Evolutionary conservation across 306 rosid genomes (phyloP).

Genomic region (Citrullus amarus): DNA sequence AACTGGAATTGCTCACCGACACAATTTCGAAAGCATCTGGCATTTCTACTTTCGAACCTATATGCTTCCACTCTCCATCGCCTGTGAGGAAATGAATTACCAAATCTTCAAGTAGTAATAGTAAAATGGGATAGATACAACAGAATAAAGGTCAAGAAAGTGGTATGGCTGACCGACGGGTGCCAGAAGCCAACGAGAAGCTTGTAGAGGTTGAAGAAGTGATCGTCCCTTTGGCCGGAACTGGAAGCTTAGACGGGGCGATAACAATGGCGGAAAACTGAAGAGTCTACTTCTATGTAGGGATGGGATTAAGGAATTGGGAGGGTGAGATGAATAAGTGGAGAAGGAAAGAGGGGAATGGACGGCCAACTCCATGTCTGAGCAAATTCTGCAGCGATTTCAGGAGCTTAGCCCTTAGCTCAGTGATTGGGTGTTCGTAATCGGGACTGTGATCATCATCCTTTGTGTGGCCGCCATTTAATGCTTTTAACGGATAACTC

Average conservation of each 20-base stretch:
- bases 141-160: too few relatives aligned
- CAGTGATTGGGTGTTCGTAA: neutral
- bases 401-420: neutral
- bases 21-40: conserved; percentile 70
- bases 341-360: conserved; percentile 19
- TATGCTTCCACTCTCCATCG: conserved; percentile 73
- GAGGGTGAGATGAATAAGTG: conserved; percentile 2
- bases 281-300: neutral
- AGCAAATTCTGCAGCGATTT: neutral
- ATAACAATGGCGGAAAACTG: too few relatives aligned
- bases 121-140: too few relatives aligned
- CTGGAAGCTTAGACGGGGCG: conserved; percentile 2
- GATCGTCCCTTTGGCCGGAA: conserved; percentile 8
- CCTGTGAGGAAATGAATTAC: conserved; percentile 28
- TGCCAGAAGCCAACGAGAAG: conserved; percentile 75
- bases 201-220: conserved; percentile 18
- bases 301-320: conserved; percentile 6
- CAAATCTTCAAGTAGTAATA: neutral
- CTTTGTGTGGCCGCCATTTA: conserved; percentile 37
- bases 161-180: conserved; percentile 50
- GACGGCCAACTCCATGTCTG: conserved; percentile 38
- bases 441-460: neutral
- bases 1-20: conserved; percentile 43
- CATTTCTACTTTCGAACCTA: conserved; percentile 69
- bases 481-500: conserved; percentile 17